These are phyloP conservation scores for Ogataea populi-albae DNA, from an alignment of 805 yeast genomes.

Conservation along the genomic window DNA sequence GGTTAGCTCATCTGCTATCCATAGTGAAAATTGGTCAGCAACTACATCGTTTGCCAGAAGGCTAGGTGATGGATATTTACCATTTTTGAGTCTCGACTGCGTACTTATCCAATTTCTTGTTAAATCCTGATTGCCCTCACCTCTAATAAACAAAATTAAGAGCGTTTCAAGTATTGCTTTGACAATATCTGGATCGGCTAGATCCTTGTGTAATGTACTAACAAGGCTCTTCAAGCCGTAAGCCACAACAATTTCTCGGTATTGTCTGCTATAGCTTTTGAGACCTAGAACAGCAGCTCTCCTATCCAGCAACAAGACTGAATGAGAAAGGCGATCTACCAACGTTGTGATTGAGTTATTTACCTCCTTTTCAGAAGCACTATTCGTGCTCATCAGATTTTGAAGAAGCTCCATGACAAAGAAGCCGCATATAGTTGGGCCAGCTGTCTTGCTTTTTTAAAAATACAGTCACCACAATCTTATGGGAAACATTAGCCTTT, in stretches of 20 bases:
- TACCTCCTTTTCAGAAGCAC: slow-evolving; percentile 38
- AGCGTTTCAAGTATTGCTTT: slow-evolving; percentile 85
- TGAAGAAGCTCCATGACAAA: slow-evolving; percentile 33
- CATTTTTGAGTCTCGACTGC: slow-evolving; percentile 70
- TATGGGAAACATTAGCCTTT: no score
- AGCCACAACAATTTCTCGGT: slow-evolving; percentile 87
- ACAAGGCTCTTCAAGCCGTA: slow-evolving; percentile 77
- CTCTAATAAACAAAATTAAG: slow-evolving; percentile 72
- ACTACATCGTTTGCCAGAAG: slow-evolving; percentile 49
- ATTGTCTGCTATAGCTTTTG: slow-evolving; percentile 84
- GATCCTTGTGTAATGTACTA: slow-evolving; percentile 59
- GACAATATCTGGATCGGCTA: slow-evolving; percentile 62
- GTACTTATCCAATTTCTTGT: slow-evolving; percentile 70
- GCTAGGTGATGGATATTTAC: slow-evolving; percentile 75
- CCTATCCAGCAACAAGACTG: slow-evolving; percentile 78
- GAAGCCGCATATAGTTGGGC: neutral
- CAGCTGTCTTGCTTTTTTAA: no score
- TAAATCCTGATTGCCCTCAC: slow-evolving; percentile 55
- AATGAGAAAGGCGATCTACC: slow-evolving; percentile 82
- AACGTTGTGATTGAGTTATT: slow-evolving; percentile 85
- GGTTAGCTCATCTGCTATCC: slow-evolving; percentile 93
- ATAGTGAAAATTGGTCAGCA: slow-evolving; percentile 82
- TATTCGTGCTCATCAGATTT: slow-evolving; percentile 33
- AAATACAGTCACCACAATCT: no score
- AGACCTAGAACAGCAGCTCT: slow-evolving; percentile 88